Conservation (phyloP, 1,284 basidiomycete genomes). For the Malassezia slooffiae region DNA sequence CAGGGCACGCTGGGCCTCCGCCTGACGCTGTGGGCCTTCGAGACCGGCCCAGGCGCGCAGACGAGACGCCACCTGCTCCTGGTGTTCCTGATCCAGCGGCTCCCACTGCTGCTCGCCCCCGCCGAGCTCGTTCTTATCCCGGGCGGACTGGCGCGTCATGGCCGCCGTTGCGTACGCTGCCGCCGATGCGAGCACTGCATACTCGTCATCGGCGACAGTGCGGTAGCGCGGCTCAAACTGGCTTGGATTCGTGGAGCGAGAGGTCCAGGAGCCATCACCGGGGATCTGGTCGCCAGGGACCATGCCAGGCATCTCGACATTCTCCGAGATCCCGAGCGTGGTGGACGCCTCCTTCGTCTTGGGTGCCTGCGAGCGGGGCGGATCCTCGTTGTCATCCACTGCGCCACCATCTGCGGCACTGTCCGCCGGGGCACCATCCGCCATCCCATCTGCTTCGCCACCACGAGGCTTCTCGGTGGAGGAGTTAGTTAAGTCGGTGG, state of each 20-base stretch:
- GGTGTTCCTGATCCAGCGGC: constrained; percentile 21
- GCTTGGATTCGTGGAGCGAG: no score
- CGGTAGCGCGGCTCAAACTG: no score
- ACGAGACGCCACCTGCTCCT: constrained; percentile 25
- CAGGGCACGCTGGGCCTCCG: constrained; percentile 24
- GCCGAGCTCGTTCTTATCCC: not conserved
- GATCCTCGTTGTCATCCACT: not conserved
- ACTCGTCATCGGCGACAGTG: no score
- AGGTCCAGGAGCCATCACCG: not conserved
- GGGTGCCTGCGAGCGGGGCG: not conserved
- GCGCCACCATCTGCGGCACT: no score
- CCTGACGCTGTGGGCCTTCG: constrained; percentile 33
- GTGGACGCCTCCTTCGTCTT: constrained; percentile 4
- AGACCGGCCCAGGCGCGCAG: constrained; percentile 37
- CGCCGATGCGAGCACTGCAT: no score
- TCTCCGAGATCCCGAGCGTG: constrained; percentile 1
- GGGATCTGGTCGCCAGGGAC: not conserved
- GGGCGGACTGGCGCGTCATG: no score
- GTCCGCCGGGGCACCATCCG: not conserved
- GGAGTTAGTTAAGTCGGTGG: no score
- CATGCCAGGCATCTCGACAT: constrained; percentile 1
- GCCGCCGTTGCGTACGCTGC: no score
- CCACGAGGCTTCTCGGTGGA: no score
- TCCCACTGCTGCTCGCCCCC: constrained; percentile 14
- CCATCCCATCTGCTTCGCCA: not conserved